A percentile compares a stretch with the other conserved stretches of the same genome.
These are phyloP conservation scores for Phallus indusiatus DNA, from an alignment of 768 basidiomycete species.

Conservation along the genomic window DNA sequence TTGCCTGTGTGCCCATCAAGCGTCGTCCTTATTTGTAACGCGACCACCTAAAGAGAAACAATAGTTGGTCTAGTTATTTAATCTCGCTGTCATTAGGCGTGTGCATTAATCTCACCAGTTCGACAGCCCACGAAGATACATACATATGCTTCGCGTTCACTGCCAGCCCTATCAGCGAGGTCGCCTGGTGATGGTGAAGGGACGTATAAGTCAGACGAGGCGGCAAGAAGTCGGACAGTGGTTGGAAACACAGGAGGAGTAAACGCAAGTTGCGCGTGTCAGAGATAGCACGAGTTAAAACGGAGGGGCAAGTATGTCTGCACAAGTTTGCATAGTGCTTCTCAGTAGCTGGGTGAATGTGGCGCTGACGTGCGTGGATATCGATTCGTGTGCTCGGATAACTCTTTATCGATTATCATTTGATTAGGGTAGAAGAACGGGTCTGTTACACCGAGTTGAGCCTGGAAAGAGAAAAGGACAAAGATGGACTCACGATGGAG, in stretches of 20 bases:
- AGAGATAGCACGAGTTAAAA: neutral
- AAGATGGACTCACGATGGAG: too few relatives aligned
- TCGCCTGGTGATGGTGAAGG: conserved; percentile 47
- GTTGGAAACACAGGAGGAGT: neutral
- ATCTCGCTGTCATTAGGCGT: conserved; percentile 17
- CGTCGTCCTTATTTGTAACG: conserved; percentile 53
- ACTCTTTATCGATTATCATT: too few relatives aligned
- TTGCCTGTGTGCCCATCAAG: conserved; percentile 79
- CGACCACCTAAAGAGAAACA: conserved; percentile 56
- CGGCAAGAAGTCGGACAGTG: conserved; percentile 14
- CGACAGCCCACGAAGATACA: conserved; percentile 86
- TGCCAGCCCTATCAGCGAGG: conserved; percentile 71
- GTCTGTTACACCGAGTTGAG: too few relatives aligned
- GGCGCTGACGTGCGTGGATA: too few relatives aligned
- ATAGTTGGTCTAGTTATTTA: conserved; percentile 15
- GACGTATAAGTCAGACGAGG: conserved; percentile 59
- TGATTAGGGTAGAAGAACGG: too few relatives aligned
- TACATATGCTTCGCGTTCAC: conserved; percentile 66
- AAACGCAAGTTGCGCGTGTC: neutral
- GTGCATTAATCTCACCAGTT: conserved; percentile 57
- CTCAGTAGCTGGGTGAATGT: too few relatives aligned
- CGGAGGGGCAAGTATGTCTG: too few relatives aligned
- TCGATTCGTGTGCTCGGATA: too few relatives aligned
- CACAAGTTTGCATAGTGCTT: too few relatives aligned
- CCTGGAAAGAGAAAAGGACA: too few relatives aligned